Conservation (phyloP, 2,329 filamentous ascomycete genomes). For the Clarireedia monteithiana region DNA sequence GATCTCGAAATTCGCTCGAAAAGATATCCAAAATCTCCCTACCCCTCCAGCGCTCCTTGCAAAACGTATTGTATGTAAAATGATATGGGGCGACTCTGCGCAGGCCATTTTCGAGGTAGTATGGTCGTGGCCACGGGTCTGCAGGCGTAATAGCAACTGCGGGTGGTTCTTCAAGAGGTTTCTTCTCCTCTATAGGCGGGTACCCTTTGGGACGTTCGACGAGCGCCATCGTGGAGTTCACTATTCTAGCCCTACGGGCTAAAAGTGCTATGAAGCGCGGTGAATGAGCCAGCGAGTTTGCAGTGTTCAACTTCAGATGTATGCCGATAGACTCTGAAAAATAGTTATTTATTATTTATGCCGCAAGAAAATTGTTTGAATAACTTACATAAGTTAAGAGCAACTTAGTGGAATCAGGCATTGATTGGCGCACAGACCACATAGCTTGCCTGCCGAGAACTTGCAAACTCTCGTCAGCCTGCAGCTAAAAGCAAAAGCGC, state of each 20-base stretch:
- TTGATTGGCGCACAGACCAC: too few relatives aligned
- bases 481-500: too few relatives aligned
- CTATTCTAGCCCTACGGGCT: slow-evolving; percentile 37
- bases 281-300: slow-evolving; percentile 38
- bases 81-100: slow-evolving; percentile 81
- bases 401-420: too few relatives aligned
- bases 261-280: slow-evolving; percentile 44
- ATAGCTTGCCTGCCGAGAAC: too few relatives aligned
- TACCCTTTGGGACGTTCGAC: slow-evolving; percentile 22
- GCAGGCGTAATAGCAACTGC: slow-evolving; percentile 43
- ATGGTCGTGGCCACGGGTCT: slow-evolving; percentile 56
- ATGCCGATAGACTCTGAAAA: too few relatives aligned
- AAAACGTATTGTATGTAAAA: slow-evolving; percentile 90
- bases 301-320: not conserved
- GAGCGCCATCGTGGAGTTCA: slow-evolving; percentile 37
- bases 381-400: too few relatives aligned
- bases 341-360: too few relatives aligned
- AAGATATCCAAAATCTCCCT: slow-evolving; percentile 81
- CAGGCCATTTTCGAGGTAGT: slow-evolving; percentile 76
- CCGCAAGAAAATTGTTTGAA: too few relatives aligned
- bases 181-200: slow-evolving; percentile 29
- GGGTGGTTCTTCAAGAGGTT: slow-evolving; percentile 36
- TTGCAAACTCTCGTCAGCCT: too few relatives aligned
- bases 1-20: slow-evolving; percentile 82
- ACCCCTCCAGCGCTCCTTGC: slow-evolving; percentile 88